Evolutionary conservation across 2,329 filamentous ascomycete species (phyloP), one percentile per base, ranked within the genome.

Genomic region (Zarea fungicola): DNA sequence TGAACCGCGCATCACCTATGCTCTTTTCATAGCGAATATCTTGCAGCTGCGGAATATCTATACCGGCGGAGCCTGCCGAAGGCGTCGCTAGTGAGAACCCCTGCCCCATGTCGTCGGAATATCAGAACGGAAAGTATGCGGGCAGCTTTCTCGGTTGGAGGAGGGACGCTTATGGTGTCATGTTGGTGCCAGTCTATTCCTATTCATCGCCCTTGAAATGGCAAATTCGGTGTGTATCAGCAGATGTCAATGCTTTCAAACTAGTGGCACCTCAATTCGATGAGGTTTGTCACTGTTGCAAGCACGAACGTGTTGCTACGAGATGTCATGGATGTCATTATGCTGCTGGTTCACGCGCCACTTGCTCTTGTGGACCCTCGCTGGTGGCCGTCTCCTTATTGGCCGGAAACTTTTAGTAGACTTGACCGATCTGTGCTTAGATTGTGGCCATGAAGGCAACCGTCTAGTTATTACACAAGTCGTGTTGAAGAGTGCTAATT

Each of bases 1-100:
- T 93, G 61, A 99, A 96, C 31, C 93, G 84, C 21, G 89, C 90
- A 56, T 87, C 89, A 41, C 92, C 92, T 61, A 99, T 81, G 29
- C 89, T 89, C 68, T 87, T 90, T 69, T 99, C 93, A 71, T 96
- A 96, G 31, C 85, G 83, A 51, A 97, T 74, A 63, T 97, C 93
- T 36, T 87, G 81, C 35, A 99, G 81, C 73, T 99, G 92, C 32
- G 91, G 87, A 23, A 95, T 83, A 67, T 99, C 92, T 66, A 99
- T 96, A 59, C 90, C 89, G 50, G 91, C 91, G 48, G 89, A 87
- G 64, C 91, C 93, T 54, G 89, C 89, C 48, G 90, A 93, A 56
- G 95, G 87, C 63, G 90, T 91, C 47, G 90, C 89, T 60, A 95
- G 82, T 54, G 92, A 96, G 72, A 96, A 96, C 56, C 89, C 91